These are phyloP conservation scores for Heracleum sosnowskyi DNA, from an alignment of 129 eudicot genomes.

Conservation along the genomic window DNA sequence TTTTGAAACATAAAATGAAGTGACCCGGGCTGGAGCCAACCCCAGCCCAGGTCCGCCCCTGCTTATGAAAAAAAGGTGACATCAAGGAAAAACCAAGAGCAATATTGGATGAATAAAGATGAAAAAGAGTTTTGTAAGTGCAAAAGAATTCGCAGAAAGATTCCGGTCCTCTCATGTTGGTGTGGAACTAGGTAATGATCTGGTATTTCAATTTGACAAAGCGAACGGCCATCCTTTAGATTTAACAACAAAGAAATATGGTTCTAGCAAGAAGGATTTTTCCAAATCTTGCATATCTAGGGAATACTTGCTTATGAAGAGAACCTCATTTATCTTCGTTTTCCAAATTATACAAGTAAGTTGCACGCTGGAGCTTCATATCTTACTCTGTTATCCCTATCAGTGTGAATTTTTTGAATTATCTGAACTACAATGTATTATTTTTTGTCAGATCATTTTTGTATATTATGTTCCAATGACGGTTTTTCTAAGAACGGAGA, in stretches of 20 bases:
- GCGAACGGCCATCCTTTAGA: slow-evolving; percentile 75
- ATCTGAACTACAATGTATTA: background rate
- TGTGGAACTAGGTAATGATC: background rate
- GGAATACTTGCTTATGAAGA: no score
- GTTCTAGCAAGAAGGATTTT: slow-evolving; percentile 63
- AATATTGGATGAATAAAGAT: slow-evolving; percentile 50
- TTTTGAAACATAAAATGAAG: no score
- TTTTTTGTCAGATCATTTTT: slow-evolving; percentile 40
- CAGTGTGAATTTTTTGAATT: background rate
- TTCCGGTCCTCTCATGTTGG: slow-evolving; percentile 1
- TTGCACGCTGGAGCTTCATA: background rate
- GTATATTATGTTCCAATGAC: slow-evolving; percentile 61
- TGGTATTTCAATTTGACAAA: slow-evolving; percentile 51
- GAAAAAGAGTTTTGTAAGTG: background rate
- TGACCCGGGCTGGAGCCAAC: no score
- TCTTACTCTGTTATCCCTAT: background rate
- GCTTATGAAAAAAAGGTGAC: slow-evolving; percentile 43
- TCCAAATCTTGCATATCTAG: slow-evolving; percentile 69
- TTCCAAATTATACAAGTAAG: slow-evolving; percentile 59
- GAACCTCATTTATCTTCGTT: slow-evolving; percentile 63
- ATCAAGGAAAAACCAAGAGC: slow-evolving; percentile 67
- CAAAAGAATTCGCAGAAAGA: background rate
- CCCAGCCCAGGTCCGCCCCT: no score
- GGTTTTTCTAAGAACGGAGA: slow-evolving; percentile 54
- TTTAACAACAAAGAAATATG: slow-evolving; percentile 59